Conservation (phyloP, 257 asterid species). For the Mitragyna speciosa region DNA sequence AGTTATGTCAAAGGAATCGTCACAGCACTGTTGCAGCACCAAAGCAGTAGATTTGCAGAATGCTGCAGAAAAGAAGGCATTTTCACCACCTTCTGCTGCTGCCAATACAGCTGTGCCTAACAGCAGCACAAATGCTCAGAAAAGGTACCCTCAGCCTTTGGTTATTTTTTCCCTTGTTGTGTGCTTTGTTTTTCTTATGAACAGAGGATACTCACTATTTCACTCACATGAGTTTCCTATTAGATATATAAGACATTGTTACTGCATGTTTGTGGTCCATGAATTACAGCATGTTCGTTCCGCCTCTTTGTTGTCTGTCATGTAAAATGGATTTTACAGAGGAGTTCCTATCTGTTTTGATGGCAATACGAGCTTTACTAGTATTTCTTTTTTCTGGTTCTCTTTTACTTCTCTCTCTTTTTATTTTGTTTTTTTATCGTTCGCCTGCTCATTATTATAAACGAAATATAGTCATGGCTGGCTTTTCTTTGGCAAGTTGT, state of each 20-base stretch:
- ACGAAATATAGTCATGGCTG: background rate
- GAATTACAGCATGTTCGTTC: conserved; percentile 17
- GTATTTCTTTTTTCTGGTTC: background rate
- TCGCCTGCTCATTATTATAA: conserved; percentile 13
- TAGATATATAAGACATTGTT: conserved; percentile 6
- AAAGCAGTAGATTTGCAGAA: conserved; percentile 40
- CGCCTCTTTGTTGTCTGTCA: conserved; percentile 21
- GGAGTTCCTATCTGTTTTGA: conserved; percentile 13
- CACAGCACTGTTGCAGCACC: conserved; percentile 51
- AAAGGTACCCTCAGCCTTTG: conserved; percentile 60
- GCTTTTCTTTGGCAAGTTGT: conserved; percentile 6
- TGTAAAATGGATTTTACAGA: conserved; percentile 11
- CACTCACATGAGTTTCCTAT: conserved; percentile 10
- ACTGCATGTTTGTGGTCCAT: conserved; percentile 51
- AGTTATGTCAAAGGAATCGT: conserved; percentile 55
- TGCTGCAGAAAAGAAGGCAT: conserved; percentile 57
- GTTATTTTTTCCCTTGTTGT: conserved; percentile 13
- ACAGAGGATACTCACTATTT: conserved; percentile 61
- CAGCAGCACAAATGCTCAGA: conserved; percentile 60
- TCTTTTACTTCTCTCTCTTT: background rate
- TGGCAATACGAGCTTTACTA: conserved; percentile 3
- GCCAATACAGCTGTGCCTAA: conserved; percentile 57
- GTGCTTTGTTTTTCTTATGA: conserved; percentile 28
- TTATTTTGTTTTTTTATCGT: conserved; percentile 1
- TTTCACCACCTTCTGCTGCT: conserved; percentile 46